Conservation (phyloP, 2,329 filamentous ascomycete species). For the Sarocladium brachiariae region DNA sequence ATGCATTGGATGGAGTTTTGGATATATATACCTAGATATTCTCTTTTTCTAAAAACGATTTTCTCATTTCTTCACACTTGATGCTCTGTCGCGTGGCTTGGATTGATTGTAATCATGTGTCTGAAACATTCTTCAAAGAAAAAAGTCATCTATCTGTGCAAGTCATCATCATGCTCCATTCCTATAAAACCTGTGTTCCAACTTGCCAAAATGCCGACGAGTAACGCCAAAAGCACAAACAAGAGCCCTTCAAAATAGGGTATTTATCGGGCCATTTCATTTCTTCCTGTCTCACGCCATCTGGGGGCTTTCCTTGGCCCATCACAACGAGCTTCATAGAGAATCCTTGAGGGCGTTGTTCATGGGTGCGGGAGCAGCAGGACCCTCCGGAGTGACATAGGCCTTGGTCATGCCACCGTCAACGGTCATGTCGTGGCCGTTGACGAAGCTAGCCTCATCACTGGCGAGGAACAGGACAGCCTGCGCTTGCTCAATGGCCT, state of each 20-base stretch:
- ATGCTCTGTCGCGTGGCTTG: too few relatives aligned
- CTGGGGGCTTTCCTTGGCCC: background rate
- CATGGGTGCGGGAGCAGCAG: slow-evolving; percentile 43
- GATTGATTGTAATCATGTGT: too few relatives aligned
- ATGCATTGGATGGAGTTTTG: background rate
- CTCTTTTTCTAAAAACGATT: too few relatives aligned
- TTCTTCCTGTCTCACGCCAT: background rate
- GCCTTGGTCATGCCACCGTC: slow-evolving; percentile 95
- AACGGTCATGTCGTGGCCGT: slow-evolving; percentile 86
- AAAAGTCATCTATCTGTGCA: too few relatives aligned
- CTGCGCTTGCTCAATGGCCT: slow-evolving; percentile 89
- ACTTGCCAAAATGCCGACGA: background rate
- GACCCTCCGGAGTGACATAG: slow-evolving; percentile 66
- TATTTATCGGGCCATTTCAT: background rate
- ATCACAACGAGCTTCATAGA: slow-evolving; percentile 17
- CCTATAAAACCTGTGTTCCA: too few relatives aligned
- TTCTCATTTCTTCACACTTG: too few relatives aligned
- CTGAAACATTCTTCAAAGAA: too few relatives aligned
- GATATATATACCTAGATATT: background rate
- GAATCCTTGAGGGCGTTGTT: slow-evolving; percentile 53
- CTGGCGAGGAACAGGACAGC: slow-evolving; percentile 82
- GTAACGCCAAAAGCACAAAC: background rate
- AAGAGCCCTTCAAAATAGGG: background rate
- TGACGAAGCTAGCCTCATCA: slow-evolving; percentile 85
- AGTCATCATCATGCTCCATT: too few relatives aligned